Evolutionary conservation across 2,329 filamentous ascomycete species (phyloP), one percentile per base, ranked within the genome.

Genomic region (Monilinia polystroma): DNA sequence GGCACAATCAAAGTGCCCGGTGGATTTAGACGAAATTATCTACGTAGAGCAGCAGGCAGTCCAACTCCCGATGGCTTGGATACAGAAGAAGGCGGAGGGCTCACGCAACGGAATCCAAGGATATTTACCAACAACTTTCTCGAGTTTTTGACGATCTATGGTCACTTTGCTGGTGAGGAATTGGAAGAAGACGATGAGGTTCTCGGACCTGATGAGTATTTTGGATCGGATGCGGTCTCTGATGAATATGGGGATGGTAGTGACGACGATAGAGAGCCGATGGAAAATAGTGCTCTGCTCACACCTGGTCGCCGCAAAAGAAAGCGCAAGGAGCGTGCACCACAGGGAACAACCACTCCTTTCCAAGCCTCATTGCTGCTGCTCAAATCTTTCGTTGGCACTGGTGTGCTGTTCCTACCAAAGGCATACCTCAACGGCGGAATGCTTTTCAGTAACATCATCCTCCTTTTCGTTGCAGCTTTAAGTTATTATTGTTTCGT

Each of bases 401-500:
- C 95, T 0, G 94, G 94, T 66, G 94, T 98, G 11, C 82, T 98
- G 20, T 98, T 98, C 80, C 81, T 98, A 45, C 94, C 94, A 0
- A 88, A 93, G 58, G 94, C 95, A 5, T 99, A 95, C 76, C 85
- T 97, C 70, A 99, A 97, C 74, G 95, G 95, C 64, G 95, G 95
- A 67, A 98, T 99, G 93, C 81, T 97, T 20, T 99, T 99, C 79
- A 97, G 93, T 74, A 97, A 96, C 76, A 71, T 96, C 63, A 90
- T 99, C 20, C 85, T 99, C n/a, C 82, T 99, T 29, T 85, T 84
- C 51, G 92, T 99, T 20, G 93, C 95, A 8, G 81, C 85, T 2
- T 82, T 99, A 68, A 97, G 93, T 77, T 99, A 97, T 80, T 97
- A 97, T 81, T 97, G 93, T 80, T 99, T 99, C 79, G 93, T 99